A percentile compares a stretch with the other conserved stretches of the same genome.
These are phyloP conservation scores for Colletotrichum gigasporum DNA, from an alignment of 2,329 filamentous ascomycete genomes.

Conservation along the genomic window DNA sequence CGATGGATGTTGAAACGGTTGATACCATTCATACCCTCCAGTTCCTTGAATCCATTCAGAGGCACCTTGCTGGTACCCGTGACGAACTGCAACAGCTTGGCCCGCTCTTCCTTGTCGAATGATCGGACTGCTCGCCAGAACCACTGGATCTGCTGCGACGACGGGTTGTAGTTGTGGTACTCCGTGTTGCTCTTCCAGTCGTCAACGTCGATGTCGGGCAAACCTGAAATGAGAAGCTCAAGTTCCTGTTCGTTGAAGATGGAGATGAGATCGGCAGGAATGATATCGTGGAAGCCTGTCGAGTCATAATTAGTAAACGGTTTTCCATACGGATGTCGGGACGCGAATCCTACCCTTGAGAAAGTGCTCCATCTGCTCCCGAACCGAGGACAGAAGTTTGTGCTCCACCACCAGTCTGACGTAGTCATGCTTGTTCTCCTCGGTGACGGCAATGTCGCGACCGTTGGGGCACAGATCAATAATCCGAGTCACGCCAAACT, in stretches of 20 bases:
- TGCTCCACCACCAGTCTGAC: constrained; percentile 95
- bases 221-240: constrained; percentile 93
- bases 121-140: constrained; percentile 98
- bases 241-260: constrained; percentile 99
- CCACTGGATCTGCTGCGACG: constrained; percentile 97
- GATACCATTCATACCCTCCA: constrained; percentile 99
- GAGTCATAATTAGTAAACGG: constrained; percentile 40
- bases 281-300: constrained; percentile 96
- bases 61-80: constrained; percentile 98
- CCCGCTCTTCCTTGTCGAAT: constrained; percentile 98
- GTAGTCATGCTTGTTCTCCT: constrained; percentile 99
- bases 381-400: constrained; percentile 88
- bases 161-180: constrained; percentile 96
- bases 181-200: constrained; percentile 99
- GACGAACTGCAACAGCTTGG: constrained; percentile 96
- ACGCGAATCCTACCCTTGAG: constrained; percentile 70
- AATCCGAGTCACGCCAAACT: constrained; percentile 88
- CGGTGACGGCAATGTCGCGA: constrained; percentile 90
- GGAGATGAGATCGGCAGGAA: constrained; percentile 89
- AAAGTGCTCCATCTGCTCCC: constrained; percentile 94
- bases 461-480: constrained; percentile 90
- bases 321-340: not conserved
- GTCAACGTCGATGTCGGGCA: constrained; percentile 97
- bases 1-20: constrained; percentile 99
- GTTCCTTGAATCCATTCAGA: constrained; percentile 97